Evolutionary conservation across 805 yeast genomes (phyloP).

Genomic region (Yarrowia divulgata): DNA sequence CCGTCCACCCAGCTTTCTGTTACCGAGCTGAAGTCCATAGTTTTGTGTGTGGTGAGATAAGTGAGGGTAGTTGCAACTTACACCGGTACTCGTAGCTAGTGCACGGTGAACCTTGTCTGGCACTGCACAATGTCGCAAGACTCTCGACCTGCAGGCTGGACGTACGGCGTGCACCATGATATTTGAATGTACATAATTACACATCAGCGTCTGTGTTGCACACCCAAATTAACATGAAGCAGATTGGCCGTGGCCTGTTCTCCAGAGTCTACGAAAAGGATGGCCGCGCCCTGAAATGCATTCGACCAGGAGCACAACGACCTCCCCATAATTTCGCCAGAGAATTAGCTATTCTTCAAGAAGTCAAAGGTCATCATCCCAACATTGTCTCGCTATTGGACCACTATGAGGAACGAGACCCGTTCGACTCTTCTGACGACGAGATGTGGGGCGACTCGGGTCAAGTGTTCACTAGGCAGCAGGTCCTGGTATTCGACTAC

Average conservation of each 20-base stretch:
- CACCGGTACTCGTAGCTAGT: too few species aligned
- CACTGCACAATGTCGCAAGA: background rate
- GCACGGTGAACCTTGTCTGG: slow-evolving; percentile 11
- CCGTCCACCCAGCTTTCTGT: slow-evolving; percentile 43
- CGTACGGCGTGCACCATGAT: background rate
- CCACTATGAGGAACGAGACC: slow-evolving; percentile 42
- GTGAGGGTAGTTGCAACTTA: slow-evolving; percentile 5
- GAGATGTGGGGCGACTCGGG: slow-evolving; percentile 47
- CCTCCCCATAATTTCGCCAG: slow-evolving; percentile 62
- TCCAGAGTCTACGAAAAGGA: slow-evolving; percentile 53
- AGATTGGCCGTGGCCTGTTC: slow-evolving; percentile 56
- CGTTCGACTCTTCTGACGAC: slow-evolving; percentile 45
- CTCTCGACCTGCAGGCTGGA: background rate
- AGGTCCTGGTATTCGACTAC: slow-evolving; percentile 41
- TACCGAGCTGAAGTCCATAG: slow-evolving; percentile 29
- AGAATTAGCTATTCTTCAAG: slow-evolving; percentile 55
- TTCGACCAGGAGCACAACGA: slow-evolving; percentile 58
- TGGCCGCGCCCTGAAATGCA: slow-evolving; percentile 57
- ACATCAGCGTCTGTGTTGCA: background rate
- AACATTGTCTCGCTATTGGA: slow-evolving; percentile 46
- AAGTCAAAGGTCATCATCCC: slow-evolving; percentile 41
- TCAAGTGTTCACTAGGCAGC: slow-evolving; percentile 54
- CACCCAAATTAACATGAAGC: slow-evolving; percentile 39
- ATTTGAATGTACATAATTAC: background rate
- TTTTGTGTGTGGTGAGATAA: background rate